These are phyloP conservation scores for Gastrodia elata DNA, from an alignment of 106 monocot species.

Conservation along the genomic window DNA sequence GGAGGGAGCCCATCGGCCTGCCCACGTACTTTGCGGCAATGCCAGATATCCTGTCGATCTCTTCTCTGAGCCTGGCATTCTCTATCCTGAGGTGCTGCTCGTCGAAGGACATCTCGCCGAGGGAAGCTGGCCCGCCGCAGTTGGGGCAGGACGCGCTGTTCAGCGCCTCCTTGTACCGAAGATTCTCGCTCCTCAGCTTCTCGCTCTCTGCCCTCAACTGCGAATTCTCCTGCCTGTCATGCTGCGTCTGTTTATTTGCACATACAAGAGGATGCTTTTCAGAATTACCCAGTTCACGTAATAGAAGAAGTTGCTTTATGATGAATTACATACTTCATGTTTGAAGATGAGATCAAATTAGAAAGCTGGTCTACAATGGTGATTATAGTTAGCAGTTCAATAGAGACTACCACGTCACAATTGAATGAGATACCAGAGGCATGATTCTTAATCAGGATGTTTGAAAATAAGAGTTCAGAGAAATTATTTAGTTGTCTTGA, in stretches of 20 bases:
- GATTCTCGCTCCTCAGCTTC: slow-evolving; percentile 77
- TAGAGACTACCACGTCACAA: no score
- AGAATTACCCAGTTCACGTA: no score
- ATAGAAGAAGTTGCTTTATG: no score
- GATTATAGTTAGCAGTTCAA: no score
- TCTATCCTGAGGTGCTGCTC: slow-evolving; percentile 84
- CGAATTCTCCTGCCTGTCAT: slow-evolving; percentile 82
- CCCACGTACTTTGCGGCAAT: slow-evolving; percentile 91
- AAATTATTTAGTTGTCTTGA: no score
- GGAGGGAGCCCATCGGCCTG: slow-evolving; percentile 44
- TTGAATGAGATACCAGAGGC: no score
- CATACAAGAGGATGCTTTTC: no score
- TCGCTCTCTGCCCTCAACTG: slow-evolving; percentile 78
- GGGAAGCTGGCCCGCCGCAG: slow-evolving; percentile 81
- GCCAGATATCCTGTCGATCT: slow-evolving; percentile 85
- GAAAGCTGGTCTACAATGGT: no score
- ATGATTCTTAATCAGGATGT: no score
- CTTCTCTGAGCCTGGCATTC: slow-evolving; percentile 76
- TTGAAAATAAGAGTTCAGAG: no score
- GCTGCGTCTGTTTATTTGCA: slow-evolving; percentile 68
- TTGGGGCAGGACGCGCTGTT: slow-evolving; percentile 83
- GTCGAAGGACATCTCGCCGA: slow-evolving; percentile 97
- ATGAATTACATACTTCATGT: no score
- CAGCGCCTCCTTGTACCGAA: slow-evolving; percentile 78
- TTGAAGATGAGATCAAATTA: no score